A percentile compares a stretch with the other conserved stretches of the same genome.
These are phyloP conservation scores for Thelephora ganbajun DNA, from an alignment of 768 basidiomycete genomes.

Conservation along the genomic window DNA sequence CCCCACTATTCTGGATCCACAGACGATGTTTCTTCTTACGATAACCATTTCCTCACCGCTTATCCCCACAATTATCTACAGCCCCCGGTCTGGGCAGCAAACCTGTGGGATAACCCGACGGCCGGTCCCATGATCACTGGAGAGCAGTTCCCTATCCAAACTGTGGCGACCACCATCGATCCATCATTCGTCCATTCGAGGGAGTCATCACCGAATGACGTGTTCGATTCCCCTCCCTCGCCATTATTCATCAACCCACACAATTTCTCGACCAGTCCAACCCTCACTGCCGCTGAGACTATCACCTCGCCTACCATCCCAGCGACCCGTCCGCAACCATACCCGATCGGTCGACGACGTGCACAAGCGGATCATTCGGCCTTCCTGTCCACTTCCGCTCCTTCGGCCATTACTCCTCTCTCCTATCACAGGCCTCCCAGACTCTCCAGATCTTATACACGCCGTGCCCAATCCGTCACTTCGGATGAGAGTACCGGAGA, in stretches of 20 bases:
- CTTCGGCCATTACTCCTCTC: slow-evolving; percentile 22
- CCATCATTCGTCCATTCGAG: background rate
- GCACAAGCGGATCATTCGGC: slow-evolving; percentile 33
- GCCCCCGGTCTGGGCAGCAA: slow-evolving; percentile 52
- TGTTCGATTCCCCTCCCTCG: background rate
- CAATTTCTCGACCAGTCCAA: slow-evolving; percentile 23
- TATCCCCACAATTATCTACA: slow-evolving; percentile 37
- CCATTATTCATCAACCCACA: slow-evolving; percentile 18
- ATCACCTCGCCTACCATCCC: slow-evolving; percentile 18
- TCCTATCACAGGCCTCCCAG: slow-evolving; percentile 25
- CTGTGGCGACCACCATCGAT: background rate
- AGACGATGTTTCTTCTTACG: slow-evolving; percentile 13
- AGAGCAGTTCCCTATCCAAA: slow-evolving; percentile 11
- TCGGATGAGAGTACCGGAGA: slow-evolving; percentile 29
- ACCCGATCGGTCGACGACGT: slow-evolving; percentile 25
- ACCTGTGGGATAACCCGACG: slow-evolving; percentile 44
- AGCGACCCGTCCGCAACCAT: slow-evolving; percentile 25
- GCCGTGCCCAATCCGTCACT: slow-evolving; percentile 52
- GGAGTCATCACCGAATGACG: too few species aligned
- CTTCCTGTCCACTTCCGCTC: slow-evolving; percentile 52
- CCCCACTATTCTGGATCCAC: background rate
- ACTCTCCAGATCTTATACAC: slow-evolving; percentile 46
- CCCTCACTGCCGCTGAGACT: slow-evolving; percentile 26
- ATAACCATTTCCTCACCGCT: slow-evolving; percentile 37
- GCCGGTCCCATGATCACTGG: too few species aligned